Evolutionary conservation across 352 stramenopile genomes (phyloP), one percentile per base, ranked within the genome.

Genomic region (Blastocystis sp.): DNA sequence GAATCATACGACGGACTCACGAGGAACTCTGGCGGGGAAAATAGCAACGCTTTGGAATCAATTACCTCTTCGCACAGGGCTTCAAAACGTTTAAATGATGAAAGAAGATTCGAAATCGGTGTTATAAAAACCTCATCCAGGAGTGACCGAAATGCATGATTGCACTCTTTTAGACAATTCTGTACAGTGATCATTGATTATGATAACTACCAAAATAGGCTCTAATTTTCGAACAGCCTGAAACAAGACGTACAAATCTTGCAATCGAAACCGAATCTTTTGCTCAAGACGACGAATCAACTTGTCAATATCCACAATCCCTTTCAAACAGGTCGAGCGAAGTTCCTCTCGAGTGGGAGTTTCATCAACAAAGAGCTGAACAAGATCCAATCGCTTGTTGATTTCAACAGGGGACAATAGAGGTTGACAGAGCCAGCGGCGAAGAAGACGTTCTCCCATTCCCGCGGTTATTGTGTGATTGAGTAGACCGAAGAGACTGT

Each of bases 371-470:
- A 98, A 96, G 29, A 94, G 90, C 55, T 94, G 93, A 5, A 98
- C 96, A 13, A 97, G 90, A 79, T 96, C 93, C 87, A 98, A 95
- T 41, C 97, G 93, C 37, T 90, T 90, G 26, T 93, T 80, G 87
- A 99, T 98, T 20, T 92, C 89, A 8, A 91, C 87, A 0, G 96
- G 90, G 82, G 98, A 92, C 0, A 98, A 90, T 26, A 98, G 92
- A 26, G 97, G 97, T 91, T 98, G 96, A 62, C 95, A 92, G 68
- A 99, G 94, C 97, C 97, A 99, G n/a, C 95, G 92, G 91, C 98
- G 94, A 34, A 99, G 92, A 29, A 97, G 90, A 0, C 94, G 91
- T 26, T 88, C 66, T 0, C 77, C 77, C 20, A 88, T 79, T 8
- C 77, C 77, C 29, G 62, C 50, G 11, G 77, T 88, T 20, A 88